These are phyloP conservation scores for Erysimum cheiranthoides DNA, from an alignment of 345 rosid genomes.

Conservation along the genomic window DNA sequence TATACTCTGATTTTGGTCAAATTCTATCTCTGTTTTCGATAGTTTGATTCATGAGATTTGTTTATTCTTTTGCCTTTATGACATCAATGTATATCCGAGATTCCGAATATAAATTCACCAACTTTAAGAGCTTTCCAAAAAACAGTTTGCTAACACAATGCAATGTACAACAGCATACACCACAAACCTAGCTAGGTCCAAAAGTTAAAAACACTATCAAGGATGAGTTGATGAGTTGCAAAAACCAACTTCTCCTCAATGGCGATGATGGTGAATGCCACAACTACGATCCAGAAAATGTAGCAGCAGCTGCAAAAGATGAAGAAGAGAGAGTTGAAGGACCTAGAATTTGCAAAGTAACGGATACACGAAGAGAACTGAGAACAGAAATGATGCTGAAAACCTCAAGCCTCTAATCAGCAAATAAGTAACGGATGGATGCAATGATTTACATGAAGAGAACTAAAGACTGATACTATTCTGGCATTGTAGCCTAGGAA, in stretches of 20 bases:
- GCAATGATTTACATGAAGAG: not conserved
- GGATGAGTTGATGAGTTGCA: conserved; percentile 1
- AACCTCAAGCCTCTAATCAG: not conserved
- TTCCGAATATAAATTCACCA: conserved; percentile 1
- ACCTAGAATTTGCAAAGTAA: not conserved
- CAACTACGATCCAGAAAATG: conserved; percentile 17
- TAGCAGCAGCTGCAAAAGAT: conserved; percentile 36
- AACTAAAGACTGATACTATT: not conserved
- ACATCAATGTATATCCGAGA: not conserved
- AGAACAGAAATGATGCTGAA: conserved; percentile 8
- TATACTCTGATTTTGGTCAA: conserved; percentile 2
- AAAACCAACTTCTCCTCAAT: conserved; percentile 26
- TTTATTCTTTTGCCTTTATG: conserved; percentile 14
- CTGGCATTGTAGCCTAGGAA: not conserved
- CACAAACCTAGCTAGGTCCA: conserved; percentile 16
- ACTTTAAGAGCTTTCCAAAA: conserved; percentile 13
- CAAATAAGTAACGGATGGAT: conserved; percentile 3
- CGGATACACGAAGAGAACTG: not conserved
- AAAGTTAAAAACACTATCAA: not conserved
- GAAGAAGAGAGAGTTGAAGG: conserved; percentile 3
- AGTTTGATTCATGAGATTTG: conserved; percentile 8
- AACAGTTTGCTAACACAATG: conserved; percentile 23
- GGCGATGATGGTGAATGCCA: not conserved
- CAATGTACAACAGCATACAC: conserved; percentile 31
- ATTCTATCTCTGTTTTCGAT: not conserved